Percentiles rank a stretch among this genome's conserved stretches.
Conservation (phyloP, 345 rosid genomes). For the Gossypium ekmanianum region DNA sequence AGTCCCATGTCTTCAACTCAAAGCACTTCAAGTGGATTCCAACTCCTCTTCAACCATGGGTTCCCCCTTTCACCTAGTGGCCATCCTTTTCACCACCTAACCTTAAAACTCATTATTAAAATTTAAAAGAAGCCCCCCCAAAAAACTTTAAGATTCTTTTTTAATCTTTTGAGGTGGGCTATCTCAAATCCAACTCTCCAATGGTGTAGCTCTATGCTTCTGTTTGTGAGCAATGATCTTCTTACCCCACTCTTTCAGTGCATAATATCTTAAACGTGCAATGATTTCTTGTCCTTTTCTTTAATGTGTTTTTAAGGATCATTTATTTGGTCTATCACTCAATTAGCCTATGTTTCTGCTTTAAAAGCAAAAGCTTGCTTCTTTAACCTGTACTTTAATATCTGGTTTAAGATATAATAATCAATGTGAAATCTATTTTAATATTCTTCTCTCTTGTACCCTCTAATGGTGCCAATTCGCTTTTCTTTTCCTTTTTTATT, state of each 20-base stretch:
- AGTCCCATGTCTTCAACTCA: constrained; percentile 40
- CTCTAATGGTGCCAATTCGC: constrained; percentile 21
- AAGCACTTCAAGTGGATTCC: constrained; percentile 80
- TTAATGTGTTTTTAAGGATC: constrained; percentile 17
- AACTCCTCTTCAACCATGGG: constrained; percentile 84
- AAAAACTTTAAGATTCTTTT: constrained; percentile 33
- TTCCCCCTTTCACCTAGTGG: constrained; percentile 39
- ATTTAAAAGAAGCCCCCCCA: not conserved
- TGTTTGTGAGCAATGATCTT: constrained; percentile 29
- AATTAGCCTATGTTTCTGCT: not conserved
- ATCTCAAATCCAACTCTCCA: constrained; percentile 53
- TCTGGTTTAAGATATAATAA: constrained; percentile 9
- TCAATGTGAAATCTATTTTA: not conserved
- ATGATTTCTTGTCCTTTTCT: constrained; percentile 6
- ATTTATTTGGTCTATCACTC: not conserved
- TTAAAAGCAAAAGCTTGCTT: constrained; percentile 1
- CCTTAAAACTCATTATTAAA: constrained; percentile 19
- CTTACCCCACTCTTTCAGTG: constrained; percentile 18
- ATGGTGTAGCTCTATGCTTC: constrained; percentile 29
- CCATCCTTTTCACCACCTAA: constrained; percentile 86
- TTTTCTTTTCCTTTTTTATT: not conserved
- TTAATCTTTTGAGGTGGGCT: constrained; percentile 47
- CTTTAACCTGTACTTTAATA: constrained; percentile 14
- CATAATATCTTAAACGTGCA: constrained; percentile 22
- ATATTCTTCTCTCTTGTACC: constrained; percentile 9